Conservation (phyloP, 2,329 filamentous ascomycete species). For the Colletotrichum sansevieriae region DNA sequence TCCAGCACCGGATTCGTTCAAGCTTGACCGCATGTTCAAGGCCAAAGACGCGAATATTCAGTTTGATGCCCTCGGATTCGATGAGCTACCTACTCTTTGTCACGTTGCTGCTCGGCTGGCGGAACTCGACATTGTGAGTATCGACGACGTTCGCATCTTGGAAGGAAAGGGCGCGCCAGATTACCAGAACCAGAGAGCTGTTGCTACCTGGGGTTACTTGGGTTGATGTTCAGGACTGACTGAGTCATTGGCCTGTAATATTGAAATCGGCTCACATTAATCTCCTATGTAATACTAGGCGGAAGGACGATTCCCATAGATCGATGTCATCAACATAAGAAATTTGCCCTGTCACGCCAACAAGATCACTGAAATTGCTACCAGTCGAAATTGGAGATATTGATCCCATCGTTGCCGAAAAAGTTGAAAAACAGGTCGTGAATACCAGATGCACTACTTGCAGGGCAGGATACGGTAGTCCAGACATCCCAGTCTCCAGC, state of each 20-base stretch:
- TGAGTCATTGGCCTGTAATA: too few species aligned
- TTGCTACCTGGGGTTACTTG: constrained; percentile 22
- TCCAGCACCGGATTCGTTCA: constrained; percentile 25
- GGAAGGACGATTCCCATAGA: too few species aligned
- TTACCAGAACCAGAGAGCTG: constrained; percentile 24
- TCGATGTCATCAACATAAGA: too few species aligned
- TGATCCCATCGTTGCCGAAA: neutral
- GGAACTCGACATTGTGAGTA: constrained; percentile 67
- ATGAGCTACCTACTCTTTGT: constrained; percentile 70
- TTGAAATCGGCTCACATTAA: too few species aligned
- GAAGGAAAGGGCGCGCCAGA: constrained; percentile 56
- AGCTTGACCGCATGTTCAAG: constrained; percentile 52
- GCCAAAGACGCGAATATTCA: constrained; percentile 55
- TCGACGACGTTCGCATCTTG: constrained; percentile 52
- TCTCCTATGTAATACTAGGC: too few species aligned
- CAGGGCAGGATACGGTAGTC: neutral
- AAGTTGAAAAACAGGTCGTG: neutral
- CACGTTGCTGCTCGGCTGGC: constrained; percentile 65
- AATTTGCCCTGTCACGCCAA: too few species aligned
- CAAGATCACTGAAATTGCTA: neutral
- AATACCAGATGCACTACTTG: neutral
- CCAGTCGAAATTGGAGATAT: neutral
- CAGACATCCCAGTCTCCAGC: neutral
- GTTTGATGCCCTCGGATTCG: constrained; percentile 64
- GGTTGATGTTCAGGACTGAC: neutral